These are phyloP conservation scores for Alternaria tenuissima DNA, from an alignment of 2,329 filamentous ascomycete species.

Conservation along the genomic window DNA sequence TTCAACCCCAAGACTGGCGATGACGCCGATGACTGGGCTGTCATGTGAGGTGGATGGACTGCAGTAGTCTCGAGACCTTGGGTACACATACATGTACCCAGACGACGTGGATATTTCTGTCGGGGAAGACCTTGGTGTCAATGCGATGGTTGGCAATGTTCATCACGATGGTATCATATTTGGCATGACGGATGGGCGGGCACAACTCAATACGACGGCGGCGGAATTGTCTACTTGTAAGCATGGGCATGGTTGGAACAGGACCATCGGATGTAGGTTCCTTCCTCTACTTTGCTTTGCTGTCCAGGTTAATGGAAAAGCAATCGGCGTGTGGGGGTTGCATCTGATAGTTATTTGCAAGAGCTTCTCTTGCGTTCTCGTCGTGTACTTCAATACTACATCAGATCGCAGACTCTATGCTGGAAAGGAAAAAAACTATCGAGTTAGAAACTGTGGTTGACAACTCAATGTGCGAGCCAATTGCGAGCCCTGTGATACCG, in stretches of 20 bases:
- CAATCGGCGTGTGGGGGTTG: conserved; percentile 21
- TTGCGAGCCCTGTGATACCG: background rate
- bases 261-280: conserved; percentile 3
- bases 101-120: conserved; percentile 5
- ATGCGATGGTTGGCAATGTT: conserved; percentile 2
- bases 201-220: conserved; percentile 2
- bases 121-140: conserved; percentile 3
- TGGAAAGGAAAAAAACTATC: background rate
- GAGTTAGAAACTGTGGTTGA: conserved; percentile 11
- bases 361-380: conserved; percentile 13
- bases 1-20: conserved; percentile 40
- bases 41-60: conserved; percentile 36
- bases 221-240: conserved; percentile 9
- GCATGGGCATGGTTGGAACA: conserved; percentile 1
- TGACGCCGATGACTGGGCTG: conserved; percentile 54
- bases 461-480: background rate
- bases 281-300: conserved; percentile 9
- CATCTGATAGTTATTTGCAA: conserved; percentile 17
- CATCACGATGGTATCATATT: background rate
- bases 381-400: conserved; percentile 19
- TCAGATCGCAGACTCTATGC: background rate
- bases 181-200: conserved; percentile 1
- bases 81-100: background rate
- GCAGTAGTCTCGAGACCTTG: background rate
- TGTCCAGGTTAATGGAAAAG: conserved; percentile 17